phyloP scores from a whole-genome alignment of 192 early-diverging fungal genomes.

The Coemansia sp. region DNA sequence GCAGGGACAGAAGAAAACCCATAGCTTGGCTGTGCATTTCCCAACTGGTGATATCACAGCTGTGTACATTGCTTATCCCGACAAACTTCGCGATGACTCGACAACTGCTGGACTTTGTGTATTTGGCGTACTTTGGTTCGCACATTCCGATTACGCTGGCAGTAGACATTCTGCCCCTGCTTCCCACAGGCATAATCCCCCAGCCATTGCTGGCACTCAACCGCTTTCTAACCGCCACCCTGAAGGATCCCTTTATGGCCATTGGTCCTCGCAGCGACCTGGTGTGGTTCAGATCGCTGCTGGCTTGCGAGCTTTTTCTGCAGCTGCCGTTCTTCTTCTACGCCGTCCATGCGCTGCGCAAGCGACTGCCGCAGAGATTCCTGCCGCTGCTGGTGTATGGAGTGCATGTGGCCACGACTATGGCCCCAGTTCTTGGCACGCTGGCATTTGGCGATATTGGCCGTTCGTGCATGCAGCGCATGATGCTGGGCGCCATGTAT shows the following conservation, averaged over 20 bases:
- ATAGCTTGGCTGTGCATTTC: not conserved
- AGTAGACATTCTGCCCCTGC: constrained; percentile 59
- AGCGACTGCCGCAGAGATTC: constrained; percentile 23
- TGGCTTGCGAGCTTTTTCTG: constrained; percentile 59
- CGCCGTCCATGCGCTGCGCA: constrained; percentile 57
- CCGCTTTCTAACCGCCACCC: constrained; percentile 51
- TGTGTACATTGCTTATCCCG: not conserved
- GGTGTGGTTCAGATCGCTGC: constrained; percentile 65
- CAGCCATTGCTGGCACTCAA: constrained; percentile 31
- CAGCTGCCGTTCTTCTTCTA: constrained; percentile 74
- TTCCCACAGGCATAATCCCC: constrained; percentile 43
- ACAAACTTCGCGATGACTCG: constrained; percentile 10
- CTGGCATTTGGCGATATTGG: constrained; percentile 53
- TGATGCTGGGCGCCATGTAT: constrained; percentile 57
- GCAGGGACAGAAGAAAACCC: not conserved
- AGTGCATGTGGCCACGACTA: constrained; percentile 72
- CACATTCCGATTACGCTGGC: constrained; percentile 70
- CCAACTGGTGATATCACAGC: not conserved
- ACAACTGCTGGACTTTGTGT: constrained; percentile 57
- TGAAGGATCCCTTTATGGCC: constrained; percentile 65
- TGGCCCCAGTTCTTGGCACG: constrained; percentile 58
- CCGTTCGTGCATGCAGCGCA: constrained; percentile 43
- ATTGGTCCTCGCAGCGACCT: constrained; percentile 32
- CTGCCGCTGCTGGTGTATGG: constrained; percentile 62
- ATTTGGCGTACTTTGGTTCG: constrained; percentile 63